These are phyloP conservation scores for Tuber melanosporum DNA, from an alignment of 495 filamentous ascomycete genomes.

Conservation along the genomic window DNA sequence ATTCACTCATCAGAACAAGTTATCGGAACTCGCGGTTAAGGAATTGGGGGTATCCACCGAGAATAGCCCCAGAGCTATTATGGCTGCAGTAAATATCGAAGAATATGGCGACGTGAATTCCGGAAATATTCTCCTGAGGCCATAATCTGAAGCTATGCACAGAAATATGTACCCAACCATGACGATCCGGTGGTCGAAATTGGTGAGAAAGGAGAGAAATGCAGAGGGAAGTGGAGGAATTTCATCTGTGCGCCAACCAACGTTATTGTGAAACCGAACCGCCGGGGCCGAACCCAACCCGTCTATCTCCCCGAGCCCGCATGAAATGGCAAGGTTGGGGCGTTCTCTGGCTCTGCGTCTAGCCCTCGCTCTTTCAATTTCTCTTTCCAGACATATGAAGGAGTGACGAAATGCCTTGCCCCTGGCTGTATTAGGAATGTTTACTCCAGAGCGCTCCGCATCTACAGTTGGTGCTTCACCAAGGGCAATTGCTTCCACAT, in stretches of 20 bases:
- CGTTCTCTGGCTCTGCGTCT: background rate
- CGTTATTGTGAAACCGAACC: background rate
- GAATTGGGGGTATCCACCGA: background rate
- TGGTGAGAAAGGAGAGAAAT: background rate
- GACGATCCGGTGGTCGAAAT: background rate
- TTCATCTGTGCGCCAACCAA: background rate
- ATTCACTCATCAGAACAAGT: background rate
- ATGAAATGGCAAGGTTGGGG: background rate
- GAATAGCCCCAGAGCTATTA: background rate
- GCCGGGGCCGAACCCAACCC: background rate
- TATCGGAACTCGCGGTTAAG: background rate
- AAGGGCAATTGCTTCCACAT: background rate
- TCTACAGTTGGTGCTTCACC: background rate
- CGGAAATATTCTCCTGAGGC: background rate
- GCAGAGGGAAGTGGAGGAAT: background rate
- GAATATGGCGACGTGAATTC: background rate
- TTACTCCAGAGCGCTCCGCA: background rate
- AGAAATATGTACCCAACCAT: conserved; percentile 3
- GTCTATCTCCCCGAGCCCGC: background rate
- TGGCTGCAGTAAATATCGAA: background rate
- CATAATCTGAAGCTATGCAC: background rate
- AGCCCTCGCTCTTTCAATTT: background rate
- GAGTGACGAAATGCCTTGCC: background rate
- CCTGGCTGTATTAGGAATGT: background rate
- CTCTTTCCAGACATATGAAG: background rate